A percentile compares a stretch with the other conserved stretches of the same genome.
Evolutionary conservation across 257 asterid genomes (phyloP).

Genomic region (Rehmannia glutinosa): DNA sequence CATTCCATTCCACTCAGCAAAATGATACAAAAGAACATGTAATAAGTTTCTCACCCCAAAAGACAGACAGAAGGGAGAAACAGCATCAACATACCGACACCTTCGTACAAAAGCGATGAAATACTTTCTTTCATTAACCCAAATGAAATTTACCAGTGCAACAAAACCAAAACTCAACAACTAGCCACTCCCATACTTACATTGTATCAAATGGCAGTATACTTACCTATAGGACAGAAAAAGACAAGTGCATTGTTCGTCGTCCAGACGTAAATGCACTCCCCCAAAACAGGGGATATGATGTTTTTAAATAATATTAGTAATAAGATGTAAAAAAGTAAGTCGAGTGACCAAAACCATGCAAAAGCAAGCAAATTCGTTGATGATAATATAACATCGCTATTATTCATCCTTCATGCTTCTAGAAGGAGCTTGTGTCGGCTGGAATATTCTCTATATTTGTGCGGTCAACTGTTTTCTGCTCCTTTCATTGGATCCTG

Average conservation of each 20-base stretch:
- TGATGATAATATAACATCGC: slow-evolving; percentile 15
- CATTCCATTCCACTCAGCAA: background rate
- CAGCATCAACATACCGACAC: background rate
- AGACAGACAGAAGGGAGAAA: background rate
- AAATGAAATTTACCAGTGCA: slow-evolving; percentile 4
- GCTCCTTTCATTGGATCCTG: slow-evolving; percentile 42
- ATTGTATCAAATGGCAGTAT: slow-evolving; percentile 32
- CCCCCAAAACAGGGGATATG: slow-evolving; percentile 21
- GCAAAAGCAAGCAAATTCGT: slow-evolving; percentile 27
- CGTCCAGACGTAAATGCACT: slow-evolving; percentile 30
- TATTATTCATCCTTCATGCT: slow-evolving; percentile 19
- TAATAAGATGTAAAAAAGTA: background rate
- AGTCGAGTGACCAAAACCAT: slow-evolving; percentile 24
- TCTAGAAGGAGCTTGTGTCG: background rate
- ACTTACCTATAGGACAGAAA: slow-evolving; percentile 25
- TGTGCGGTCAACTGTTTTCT: slow-evolving; percentile 21
- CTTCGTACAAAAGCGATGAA: slow-evolving; percentile 23
- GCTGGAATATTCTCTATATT: slow-evolving; percentile 18
- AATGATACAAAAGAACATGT: background rate
- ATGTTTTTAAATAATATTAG: slow-evolving; percentile 16
- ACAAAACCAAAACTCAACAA: slow-evolving; percentile 17
- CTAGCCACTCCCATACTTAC: slow-evolving; percentile 41
- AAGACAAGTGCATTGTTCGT: slow-evolving; percentile 18
- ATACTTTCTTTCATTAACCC: slow-evolving; percentile 32
- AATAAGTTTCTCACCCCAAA: background rate